A percentile compares a stretch with the other conserved stretches of the same genome.
phyloP scores from a whole-genome alignment of 495 filamentous ascomycete genomes.

The Filosporella fistucella region DNA sequence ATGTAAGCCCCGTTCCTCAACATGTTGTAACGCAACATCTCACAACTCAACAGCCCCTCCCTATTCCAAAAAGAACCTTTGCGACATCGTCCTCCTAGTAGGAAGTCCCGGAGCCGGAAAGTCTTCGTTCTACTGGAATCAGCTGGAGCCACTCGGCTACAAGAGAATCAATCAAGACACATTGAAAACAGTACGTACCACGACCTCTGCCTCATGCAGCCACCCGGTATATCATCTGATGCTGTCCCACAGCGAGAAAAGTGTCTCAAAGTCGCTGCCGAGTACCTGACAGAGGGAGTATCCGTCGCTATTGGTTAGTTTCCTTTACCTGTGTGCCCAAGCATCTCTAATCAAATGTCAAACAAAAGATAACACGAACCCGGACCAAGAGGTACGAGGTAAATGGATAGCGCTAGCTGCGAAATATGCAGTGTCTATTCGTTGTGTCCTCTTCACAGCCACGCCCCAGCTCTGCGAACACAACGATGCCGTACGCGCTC shows the following conservation, averaged over 20 bases:
- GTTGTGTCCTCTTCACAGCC: slow-evolving; percentile 82
- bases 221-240: slow-evolving; percentile 15
- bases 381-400: slow-evolving; percentile 66
- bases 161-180: slow-evolving; percentile 86
- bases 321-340: not conserved
- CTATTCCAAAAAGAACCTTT: slow-evolving; percentile 58
- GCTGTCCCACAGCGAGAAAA: slow-evolving; percentile 57
- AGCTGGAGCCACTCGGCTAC: slow-evolving; percentile 76
- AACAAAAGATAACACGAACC: slow-evolving; percentile 83
- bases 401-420: slow-evolving; percentile 72
- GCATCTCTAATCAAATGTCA: not conserved
- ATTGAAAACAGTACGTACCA: slow-evolving; percentile 66
- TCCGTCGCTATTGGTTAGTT: slow-evolving; percentile 73
- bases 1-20: no score
- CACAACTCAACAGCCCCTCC: no score
- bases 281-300: slow-evolving; percentile 55
- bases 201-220: not conserved
- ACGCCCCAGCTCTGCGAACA: slow-evolving; percentile 72
- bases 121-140: slow-evolving; percentile 80
- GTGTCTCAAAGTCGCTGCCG: slow-evolving; percentile 73
- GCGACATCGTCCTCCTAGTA: slow-evolving; percentile 80
- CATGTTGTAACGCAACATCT: no score
- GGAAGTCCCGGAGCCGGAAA: slow-evolving; percentile 89
- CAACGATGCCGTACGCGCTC: slow-evolving; percentile 79
- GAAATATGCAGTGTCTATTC: slow-evolving; percentile 67